These are phyloP conservation scores for Carallia brachiata DNA, from an alignment of 345 rosid species.

Conservation along the genomic window DNA sequence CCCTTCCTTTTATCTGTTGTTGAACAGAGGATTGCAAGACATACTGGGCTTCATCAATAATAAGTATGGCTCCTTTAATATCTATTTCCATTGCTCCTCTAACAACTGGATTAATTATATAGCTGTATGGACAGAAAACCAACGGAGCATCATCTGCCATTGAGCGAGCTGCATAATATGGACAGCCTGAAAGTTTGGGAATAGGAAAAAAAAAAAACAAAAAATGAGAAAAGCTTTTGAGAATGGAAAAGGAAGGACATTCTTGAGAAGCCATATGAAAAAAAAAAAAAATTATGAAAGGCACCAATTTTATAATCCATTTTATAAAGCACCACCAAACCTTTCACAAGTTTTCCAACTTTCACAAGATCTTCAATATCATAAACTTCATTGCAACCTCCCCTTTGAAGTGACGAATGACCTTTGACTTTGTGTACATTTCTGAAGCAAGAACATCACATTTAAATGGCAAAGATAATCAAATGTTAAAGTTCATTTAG, in stretches of 20 bases:
- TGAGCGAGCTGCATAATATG: conserved; percentile 81
- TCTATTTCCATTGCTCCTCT: conserved; percentile 93
- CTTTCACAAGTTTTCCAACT: conserved; percentile 87
- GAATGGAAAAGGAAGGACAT: conserved; percentile 5
- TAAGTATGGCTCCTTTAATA: conserved; percentile 74
- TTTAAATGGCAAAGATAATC: conserved; percentile 5
- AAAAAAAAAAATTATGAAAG: not conserved
- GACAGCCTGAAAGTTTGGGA: conserved; percentile 56
- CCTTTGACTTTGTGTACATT: conserved; percentile 63
- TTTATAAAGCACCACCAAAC: conserved; percentile 30
- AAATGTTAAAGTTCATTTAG: conserved; percentile 10
- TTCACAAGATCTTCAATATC: conserved; percentile 98
- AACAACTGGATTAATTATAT: conserved; percentile 79
- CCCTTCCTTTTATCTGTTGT: conserved; percentile 3
- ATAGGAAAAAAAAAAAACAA: conserved; percentile 2
- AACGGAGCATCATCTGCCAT: conserved; percentile 81
- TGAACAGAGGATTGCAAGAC: conserved; percentile 23
- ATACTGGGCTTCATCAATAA: conserved; percentile 99
- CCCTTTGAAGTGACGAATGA: conserved; percentile 78
- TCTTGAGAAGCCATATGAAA: not conserved
- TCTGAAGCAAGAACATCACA: conserved; percentile 40
- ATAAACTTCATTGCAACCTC: conserved; percentile 87
- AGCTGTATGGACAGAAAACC: conserved; percentile 90
- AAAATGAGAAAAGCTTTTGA: not conserved
- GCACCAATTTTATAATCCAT: not conserved